A percentile compares a stretch with the other conserved stretches of the same genome.
Conservation (phyloP, 1,284 basidiomycete species). For the Volvariella surrecta region DNA sequence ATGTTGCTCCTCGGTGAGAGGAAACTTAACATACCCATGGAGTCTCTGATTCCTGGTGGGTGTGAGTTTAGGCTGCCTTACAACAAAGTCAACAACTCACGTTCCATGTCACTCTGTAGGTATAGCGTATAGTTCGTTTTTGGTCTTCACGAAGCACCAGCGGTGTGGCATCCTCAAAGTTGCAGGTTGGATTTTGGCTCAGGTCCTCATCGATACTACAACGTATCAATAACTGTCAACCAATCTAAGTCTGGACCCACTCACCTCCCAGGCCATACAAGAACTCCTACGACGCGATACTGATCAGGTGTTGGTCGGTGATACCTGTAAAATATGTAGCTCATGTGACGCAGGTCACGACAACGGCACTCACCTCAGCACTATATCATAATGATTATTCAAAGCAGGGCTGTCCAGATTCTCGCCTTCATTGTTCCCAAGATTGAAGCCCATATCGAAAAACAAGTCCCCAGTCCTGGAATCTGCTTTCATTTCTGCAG, state of each 20-base stretch:
- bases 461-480: conserved; percentile 72
- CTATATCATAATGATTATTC: conserved; percentile 89
- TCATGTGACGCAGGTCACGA: neutral
- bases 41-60: conserved; percentile 64
- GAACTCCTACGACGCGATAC: conserved; percentile 83
- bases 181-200: conserved; percentile 30
- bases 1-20: neutral
- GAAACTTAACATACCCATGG: conserved; percentile 55
- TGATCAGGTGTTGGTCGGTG: conserved; percentile 64
- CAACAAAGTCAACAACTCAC: conserved; percentile 30
- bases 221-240: conserved; percentile 5
- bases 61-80: conserved; percentile 5
- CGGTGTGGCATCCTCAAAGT: conserved; percentile 31
- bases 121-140: conserved; percentile 74
- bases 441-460: conserved; percentile 84
- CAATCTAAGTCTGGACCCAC: conserved; percentile 5
- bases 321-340: conserved; percentile 43
- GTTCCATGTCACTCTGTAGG: conserved; percentile 85
- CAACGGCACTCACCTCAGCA: conserved; percentile 43
- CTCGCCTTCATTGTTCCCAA: conserved; percentile 58
- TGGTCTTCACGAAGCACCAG: conserved; percentile 57
- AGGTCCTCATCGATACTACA: conserved; percentile 54
- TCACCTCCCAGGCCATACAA: conserved; percentile 85
- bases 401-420: conserved; percentile 58
- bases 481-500: conserved; percentile 86